Base-by-base conservation (phyloP, 371 early-diverging fungal species). In the Mortierella sp. region DNA sequence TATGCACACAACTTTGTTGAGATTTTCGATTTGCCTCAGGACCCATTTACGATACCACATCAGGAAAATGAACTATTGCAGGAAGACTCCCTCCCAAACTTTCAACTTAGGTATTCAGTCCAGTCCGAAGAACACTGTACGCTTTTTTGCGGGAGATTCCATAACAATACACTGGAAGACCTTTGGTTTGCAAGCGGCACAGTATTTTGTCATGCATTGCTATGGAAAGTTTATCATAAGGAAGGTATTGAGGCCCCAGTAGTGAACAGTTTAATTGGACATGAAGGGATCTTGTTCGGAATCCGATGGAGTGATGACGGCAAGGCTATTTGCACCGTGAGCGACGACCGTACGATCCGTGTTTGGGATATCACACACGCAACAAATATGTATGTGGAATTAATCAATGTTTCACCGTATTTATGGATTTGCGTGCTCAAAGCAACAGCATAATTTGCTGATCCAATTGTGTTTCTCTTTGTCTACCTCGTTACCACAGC, bases 321-420 rank as follows among this genome's bases (percentile, higher is more conserved):
- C 8, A 77, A 63, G 7, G 75, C 77, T 33, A 36, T 96, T 3
- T 85, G 89, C 1, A 93, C 95, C 16, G 94, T 94, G 1, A 95
- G 95, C 1, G 97, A 96, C 65, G 97, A 96, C 83, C 90, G 96
- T 19, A 92, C 96, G 0, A 88, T 96, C 47, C 91, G 95, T 22
- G 69, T 96, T 5, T 96, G 97, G 97, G 76, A 88, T 10, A 58
- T 89, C 10, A 74, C 65, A 0, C n/a, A 74, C 6, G 52, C 64
- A 4, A 55, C 47, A 28, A 67, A 53, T 1, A 70, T 71, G 80
- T 80, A 80, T 22, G 79, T 24, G 4, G 28, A 55, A 15, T 55
- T 55, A 7, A 16, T 50, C n/a, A 16, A 50, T n/a, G n/a, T 50
- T 8, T 50, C n/a, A 5, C 16, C 1, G 5, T 47, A 16, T 4